Percentiles rank a stretch among this genome's conserved stretches.
Conservation (phyloP, 352 stramenopile genomes). For the Pythium utonaiense region DNA sequence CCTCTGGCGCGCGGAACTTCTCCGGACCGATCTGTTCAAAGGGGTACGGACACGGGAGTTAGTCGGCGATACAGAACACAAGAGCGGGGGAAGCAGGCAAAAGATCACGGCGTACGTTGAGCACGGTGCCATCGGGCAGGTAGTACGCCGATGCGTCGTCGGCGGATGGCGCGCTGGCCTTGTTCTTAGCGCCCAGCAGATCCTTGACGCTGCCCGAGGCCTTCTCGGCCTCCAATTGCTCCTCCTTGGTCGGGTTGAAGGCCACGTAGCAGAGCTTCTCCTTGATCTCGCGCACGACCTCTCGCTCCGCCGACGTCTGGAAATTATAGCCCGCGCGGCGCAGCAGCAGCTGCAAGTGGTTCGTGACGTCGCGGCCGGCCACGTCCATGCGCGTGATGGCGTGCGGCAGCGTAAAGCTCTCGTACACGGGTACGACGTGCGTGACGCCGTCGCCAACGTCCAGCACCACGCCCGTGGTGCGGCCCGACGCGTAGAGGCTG, state of each 20-base stretch:
- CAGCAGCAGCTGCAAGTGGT: constrained; percentile 72
- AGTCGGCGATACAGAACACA: not conserved
- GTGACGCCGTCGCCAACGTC: constrained; percentile 88
- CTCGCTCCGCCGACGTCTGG: constrained; percentile 83
- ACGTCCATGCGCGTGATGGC: constrained; percentile 81
- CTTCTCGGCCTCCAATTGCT: constrained; percentile 76
- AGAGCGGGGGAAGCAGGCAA: not conserved
- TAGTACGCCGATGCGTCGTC: constrained; percentile 75
- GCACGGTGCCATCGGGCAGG: constrained; percentile 75
- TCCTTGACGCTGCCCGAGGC: constrained; percentile 24
- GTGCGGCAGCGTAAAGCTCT: constrained; percentile 78
- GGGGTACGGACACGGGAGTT: not conserved
- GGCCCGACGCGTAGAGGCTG: constrained; percentile 85
- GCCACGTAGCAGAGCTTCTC: constrained; percentile 85
- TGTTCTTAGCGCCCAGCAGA: constrained; percentile 35
- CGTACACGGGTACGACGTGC: constrained; percentile 85
- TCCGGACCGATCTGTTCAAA: constrained; percentile 50
- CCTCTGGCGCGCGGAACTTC: constrained; percentile 59
- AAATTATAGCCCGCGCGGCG: constrained; percentile 82
- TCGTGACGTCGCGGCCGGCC: constrained; percentile 82
- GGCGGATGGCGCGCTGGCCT: constrained; percentile 27
- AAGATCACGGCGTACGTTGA: constrained; percentile 47
- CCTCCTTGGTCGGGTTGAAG: constrained; percentile 81
- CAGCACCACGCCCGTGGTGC: constrained; percentile 84
- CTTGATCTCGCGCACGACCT: constrained; percentile 89